Evolutionary conservation across 1,284 basidiomycete species (phyloP).

Genomic region (Volvariella volvacea): DNA sequence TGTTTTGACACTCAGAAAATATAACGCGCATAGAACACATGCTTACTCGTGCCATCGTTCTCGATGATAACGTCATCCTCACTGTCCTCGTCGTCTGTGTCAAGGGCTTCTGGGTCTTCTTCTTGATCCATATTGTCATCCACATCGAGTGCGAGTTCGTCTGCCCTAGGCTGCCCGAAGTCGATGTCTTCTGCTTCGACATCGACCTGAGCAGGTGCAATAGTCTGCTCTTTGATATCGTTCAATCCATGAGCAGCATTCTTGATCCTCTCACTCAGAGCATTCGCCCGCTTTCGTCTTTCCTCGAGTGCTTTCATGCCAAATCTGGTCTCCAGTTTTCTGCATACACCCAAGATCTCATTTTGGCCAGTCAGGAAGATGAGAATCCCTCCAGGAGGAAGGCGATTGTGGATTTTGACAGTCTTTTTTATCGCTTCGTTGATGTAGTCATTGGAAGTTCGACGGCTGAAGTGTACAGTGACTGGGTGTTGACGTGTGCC

Average conservation of each 20-base stretch:
- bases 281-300: slow-evolving; percentile 31
- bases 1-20: slow-evolving; percentile 27
- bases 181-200: slow-evolving; percentile 84
- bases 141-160: slow-evolving; percentile 51
- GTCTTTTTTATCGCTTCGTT: slow-evolving; percentile 88
- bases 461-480: slow-evolving; percentile 88
- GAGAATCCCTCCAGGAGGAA: slow-evolving; percentile 90
- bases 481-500: slow-evolving; percentile 93
- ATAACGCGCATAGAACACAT: slow-evolving; percentile 3
- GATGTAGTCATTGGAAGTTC: slow-evolving; percentile 85
- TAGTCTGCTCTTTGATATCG: slow-evolving; percentile 16
- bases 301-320: slow-evolving; percentile 59
- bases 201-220: slow-evolving; percentile 44
- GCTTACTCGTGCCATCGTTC: slow-evolving; percentile 55
- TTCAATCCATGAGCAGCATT: slow-evolving; percentile 2
- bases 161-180: slow-evolving; percentile 46
- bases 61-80: slow-evolving; percentile 42
- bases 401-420: slow-evolving; percentile 87
- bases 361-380: slow-evolving; percentile 99
- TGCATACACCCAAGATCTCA: slow-evolving; percentile 89
- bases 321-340: slow-evolving; percentile 77
- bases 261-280: neutral
- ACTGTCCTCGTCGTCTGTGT: slow-evolving; percentile 50
- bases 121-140: slow-evolving; percentile 44
- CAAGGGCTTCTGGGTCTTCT: slow-evolving; percentile 42